Evolutionary conservation across 2,329 filamentous ascomycete genomes (phyloP), one percentile per base, ranked within the genome.

Genomic region (Sodiomyces alkalinus): DNA sequence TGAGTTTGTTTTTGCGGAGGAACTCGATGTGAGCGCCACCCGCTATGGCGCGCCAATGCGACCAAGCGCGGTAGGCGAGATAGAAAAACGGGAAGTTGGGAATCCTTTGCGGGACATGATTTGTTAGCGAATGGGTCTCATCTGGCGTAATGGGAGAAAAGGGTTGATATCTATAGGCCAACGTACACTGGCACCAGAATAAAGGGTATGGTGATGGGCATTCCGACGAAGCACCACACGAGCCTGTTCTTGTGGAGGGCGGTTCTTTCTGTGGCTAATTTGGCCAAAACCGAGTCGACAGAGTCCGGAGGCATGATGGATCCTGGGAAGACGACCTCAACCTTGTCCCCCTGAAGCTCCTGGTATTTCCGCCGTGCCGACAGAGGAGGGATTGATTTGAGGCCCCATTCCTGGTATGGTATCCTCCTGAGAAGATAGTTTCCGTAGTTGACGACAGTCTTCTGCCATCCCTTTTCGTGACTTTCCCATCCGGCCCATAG

Each of bases 61-160:
- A 92, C 78, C 80, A 96, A 16, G 83, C 79, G 38, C 90, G 71
- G 58, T 92, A 98, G 12, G 71, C 72, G 22, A 96, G 68, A 52
- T 96, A 98, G 61, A 96, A 96, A 62, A 96, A 96, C 12, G 90
- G 90, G 9, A 98, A 62, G 48, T 98, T 94, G 19, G 87, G 86
- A 37, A 94, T 67, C 36, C 82, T 92, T 40, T 8, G 7, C 18
- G 17, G 9, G 13, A 20, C 26, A n/a, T 11, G 12, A 14, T 11
- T 14, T 9, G 26, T 30, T 25, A 19, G 18, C 14, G 23, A n/a
- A 13, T 10, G 16, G 14, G 9, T 13, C 16, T 18, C 8, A 15
- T 14, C 4, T 14, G 9, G 5, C 9, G 15, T 12, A 33, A 19
- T 20, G 14, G 7, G 22, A 16, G 13, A 22, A n/a, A 9, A 29